Conservation (phyloP, 352 stramenopile genomes). For the Pythium brassicae region DNA sequence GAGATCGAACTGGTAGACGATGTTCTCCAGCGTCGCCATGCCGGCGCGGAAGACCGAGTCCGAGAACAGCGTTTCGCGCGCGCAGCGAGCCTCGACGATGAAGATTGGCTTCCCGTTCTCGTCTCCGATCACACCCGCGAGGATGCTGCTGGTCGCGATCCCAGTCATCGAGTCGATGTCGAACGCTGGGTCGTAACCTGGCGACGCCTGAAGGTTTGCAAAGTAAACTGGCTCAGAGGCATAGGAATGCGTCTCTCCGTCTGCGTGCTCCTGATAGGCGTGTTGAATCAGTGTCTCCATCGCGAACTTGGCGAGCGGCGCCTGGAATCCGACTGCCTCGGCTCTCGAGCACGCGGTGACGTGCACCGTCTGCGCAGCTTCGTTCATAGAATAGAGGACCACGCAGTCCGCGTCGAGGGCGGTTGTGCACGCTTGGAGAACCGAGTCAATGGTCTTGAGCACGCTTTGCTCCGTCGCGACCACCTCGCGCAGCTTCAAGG, state of each 20-base stretch:
- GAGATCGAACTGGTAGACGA: conserved; percentile 62
- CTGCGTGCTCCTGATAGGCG: conserved; percentile 6
- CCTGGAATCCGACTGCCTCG: conserved; percentile 39
- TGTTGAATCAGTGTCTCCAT: conserved; percentile 39
- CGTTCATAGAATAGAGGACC: conserved; percentile 54
- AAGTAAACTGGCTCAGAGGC: conserved; percentile 31
- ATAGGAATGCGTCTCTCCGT: conserved; percentile 13
- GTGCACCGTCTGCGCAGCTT: conserved; percentile 25
- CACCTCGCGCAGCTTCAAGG: conserved; percentile 41
- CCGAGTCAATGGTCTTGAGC: conserved; percentile 34
- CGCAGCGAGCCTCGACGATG: conserved; percentile 52
- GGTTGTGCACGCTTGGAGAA: conserved; percentile 32
- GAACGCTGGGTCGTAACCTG: conserved; percentile 29
- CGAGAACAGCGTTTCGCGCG: conserved; percentile 37
- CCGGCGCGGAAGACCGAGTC: conserved; percentile 46
- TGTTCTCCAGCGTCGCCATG: conserved; percentile 60
- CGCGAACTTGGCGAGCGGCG: conserved; percentile 41
- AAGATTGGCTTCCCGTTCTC: conserved; percentile 48
- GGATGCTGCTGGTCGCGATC: conserved; percentile 20
- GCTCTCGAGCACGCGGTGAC: conserved; percentile 48
- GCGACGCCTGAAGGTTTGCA: conserved; percentile 33
- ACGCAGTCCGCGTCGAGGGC: conserved; percentile 43
- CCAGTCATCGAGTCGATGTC: conserved; percentile 40
- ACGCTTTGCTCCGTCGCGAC: conserved; percentile 36
- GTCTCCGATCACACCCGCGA: conserved; percentile 38